These are phyloP conservation scores for Trichoderma semiorbis DNA, from an alignment of 2,329 filamentous ascomycete genomes.

Conservation along the genomic window DNA sequence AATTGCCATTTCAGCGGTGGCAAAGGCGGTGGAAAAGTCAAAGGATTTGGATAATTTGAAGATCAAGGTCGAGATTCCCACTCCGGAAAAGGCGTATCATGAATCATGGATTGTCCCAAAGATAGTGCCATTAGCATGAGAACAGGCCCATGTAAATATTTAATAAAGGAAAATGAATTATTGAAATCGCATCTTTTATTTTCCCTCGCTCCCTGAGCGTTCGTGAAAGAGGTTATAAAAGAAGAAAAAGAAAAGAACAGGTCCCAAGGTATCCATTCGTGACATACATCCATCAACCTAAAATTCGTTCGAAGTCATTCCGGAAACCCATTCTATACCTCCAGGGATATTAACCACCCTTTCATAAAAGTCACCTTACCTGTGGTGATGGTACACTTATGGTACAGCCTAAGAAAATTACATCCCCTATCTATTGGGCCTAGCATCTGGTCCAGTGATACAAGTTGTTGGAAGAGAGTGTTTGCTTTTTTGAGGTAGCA, in stretches of 20 bases:
- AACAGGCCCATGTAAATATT: background rate
- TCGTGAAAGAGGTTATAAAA: background rate
- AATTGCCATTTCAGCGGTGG: slow-evolving; percentile 59
- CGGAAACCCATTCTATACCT: background rate
- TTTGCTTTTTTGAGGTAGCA: background rate
- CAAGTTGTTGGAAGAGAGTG: slow-evolving; percentile 18
- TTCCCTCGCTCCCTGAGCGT: background rate
- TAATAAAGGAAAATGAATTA: background rate
- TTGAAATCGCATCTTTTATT: background rate
- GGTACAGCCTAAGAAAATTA: background rate
- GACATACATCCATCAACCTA: background rate
- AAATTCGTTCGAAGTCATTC: background rate
- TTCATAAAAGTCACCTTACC: background rate
- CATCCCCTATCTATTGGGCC: background rate
- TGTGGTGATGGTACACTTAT: slow-evolving; percentile 8
- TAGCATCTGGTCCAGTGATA: background rate
- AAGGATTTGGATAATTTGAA: slow-evolving; percentile 31
- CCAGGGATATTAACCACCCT: background rate
- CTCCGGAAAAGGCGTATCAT: slow-evolving; percentile 54
- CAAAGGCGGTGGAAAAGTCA: slow-evolving; percentile 49
- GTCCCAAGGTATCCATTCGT: background rate
- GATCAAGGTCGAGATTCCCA: slow-evolving; percentile 51
- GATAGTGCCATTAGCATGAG: slow-evolving; percentile 28
- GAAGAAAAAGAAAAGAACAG: background rate
- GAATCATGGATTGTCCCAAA: slow-evolving; percentile 63